Evolutionary conservation across 805 yeast genomes (phyloP).

Genomic region (Vanderwaltozyma verrucispora): DNA sequence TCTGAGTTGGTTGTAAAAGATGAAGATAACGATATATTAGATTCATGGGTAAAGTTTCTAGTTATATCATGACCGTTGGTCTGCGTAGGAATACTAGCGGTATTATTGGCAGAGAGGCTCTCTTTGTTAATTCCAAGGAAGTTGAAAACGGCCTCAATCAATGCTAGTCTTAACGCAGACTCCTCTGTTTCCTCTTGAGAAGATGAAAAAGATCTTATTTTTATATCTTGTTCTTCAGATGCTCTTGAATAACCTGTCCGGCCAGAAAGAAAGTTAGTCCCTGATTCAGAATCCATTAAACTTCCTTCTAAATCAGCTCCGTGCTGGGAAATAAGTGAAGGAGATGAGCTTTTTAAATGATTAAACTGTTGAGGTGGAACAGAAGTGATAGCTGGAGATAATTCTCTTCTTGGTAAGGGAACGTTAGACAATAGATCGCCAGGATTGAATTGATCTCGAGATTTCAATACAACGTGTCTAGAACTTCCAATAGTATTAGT

Average conservation of each 20-base stretch:
- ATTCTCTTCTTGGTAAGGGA: conserved; percentile 43
- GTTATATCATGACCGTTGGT: not conserved
- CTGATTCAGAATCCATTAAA: not conserved
- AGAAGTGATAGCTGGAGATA: not conserved
- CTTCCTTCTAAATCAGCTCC: not conserved
- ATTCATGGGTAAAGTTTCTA: conserved; percentile 3
- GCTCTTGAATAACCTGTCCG: not conserved
- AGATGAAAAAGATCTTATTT: conserved; percentile 33
- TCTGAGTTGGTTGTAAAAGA: conserved; percentile 9
- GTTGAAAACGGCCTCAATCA: conserved; percentile 61
- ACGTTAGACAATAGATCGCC: conserved; percentile 80
- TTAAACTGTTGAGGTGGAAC: no score
- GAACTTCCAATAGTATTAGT: conserved; percentile 19
- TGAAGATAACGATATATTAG: conserved; percentile 11
- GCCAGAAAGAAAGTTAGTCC: not conserved
- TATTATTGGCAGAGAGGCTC: conserved; percentile 6
- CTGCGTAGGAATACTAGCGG: no score
- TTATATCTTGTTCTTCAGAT: not conserved
- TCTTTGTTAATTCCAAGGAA: conserved; percentile 51
- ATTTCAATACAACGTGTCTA: conserved; percentile 42
- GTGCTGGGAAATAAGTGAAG: not conserved
- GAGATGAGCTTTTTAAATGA: not conserved
- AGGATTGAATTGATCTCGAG: conserved; percentile 56
- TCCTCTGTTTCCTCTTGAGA: conserved; percentile 68
- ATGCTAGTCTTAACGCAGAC: conserved; percentile 46